Evolutionary conservation across 352 stramenopile species (phyloP), one percentile per base, ranked within the genome.

Genomic region (Globisporangium ultimum): DNA sequence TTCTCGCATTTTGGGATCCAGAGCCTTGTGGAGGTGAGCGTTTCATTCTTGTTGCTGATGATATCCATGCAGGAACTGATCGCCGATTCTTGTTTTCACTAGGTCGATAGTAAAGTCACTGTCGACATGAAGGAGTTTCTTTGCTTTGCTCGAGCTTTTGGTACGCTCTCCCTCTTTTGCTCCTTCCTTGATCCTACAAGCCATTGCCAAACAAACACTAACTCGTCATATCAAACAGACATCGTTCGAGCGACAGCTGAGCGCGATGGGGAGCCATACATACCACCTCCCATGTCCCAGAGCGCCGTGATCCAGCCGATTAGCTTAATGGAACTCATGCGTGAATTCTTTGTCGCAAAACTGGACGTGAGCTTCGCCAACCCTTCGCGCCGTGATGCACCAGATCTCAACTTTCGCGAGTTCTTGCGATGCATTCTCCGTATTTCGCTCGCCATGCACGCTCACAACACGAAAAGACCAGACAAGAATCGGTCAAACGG

Each of bases 1-100:
- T 92, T 92, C 59, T 85, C 71, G 13, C 82, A 92, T 24, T 90
- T 92, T 48, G 73, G 63, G 17, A 72, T 72, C 38, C 82, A 90
- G 47, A 89, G 76, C 21, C 59, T 92, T 12, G 66, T 70, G 1
- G 69, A 88, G 58, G 78, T 88, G 24, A 36, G 11, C 17, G 20
- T 40, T 48, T 14, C 2, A 8, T 20, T 5, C 21, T 36, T 36
- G n/a, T 47, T 15, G 4, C 15, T 2, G 3, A 8, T 32, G 24
- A 15, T 9, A 2, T n/a, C 13, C 15, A 7, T 28, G 38, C 20
- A 53, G 32, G 55, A 28, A 34, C 28, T 12, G 11, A 7, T n/a
- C 15, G 17, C 3, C 24, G 7, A 36, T 32, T 42, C 5, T 43
- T 17, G 17, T 42, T 28, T 2, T 18, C 18, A 20, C 17, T 60